Evolutionary conservation across 2,329 filamentous ascomycete genomes (phyloP), one percentile per base, ranked within the genome.

Genomic region (Xylariaceae sp.): DNA sequence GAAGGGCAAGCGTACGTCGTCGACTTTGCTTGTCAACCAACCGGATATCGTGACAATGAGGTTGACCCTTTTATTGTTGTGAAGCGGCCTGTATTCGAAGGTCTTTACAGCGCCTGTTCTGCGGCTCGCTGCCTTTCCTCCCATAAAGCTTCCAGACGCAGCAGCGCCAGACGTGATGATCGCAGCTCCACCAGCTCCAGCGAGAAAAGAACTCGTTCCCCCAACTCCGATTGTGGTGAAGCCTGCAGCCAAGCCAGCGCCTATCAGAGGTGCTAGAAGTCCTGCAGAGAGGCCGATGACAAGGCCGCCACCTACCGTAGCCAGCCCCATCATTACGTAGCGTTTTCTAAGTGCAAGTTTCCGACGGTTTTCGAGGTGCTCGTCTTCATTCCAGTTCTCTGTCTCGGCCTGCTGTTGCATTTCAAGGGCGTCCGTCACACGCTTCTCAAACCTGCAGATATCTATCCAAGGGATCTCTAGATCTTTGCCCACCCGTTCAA

Each of bases 1-100:
- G 70, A 88, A 99, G 7, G 94, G 94, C 62, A 99, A 72, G 52
- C 94, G 88, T 44, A 99, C 91, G 67, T 99, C 94, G 71, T 99
- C 94, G 46, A 95, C 85, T 65, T 95, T 97, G 62, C 95, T 94
- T 38, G 90, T 96, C 87, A 99, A 95, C 94, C 94, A 99, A 3
- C 94, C 94, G 0, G 92, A 90, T 30, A 99, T 83, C 0, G 94
- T 97, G 36, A 99, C 84, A 56, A 99, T 94, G 30, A 99, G 78
- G 61, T 99, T 97, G 36, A 96, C 89, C 50, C 91, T 81, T 71
- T 99, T 99, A 71, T 97, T 97, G 73, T 99, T 99, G 74, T 97
- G 91, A 41, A 99, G 74, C 6, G 94, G 94, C 40, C 92, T 83
- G 66, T 97, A 99, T 69, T 99, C 94, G 64, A 97, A 99, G 0